Evolutionary conservation across 805 yeast species (phyloP), one percentile per base, ranked within the genome.

Genomic region (Candida chilensis): DNA sequence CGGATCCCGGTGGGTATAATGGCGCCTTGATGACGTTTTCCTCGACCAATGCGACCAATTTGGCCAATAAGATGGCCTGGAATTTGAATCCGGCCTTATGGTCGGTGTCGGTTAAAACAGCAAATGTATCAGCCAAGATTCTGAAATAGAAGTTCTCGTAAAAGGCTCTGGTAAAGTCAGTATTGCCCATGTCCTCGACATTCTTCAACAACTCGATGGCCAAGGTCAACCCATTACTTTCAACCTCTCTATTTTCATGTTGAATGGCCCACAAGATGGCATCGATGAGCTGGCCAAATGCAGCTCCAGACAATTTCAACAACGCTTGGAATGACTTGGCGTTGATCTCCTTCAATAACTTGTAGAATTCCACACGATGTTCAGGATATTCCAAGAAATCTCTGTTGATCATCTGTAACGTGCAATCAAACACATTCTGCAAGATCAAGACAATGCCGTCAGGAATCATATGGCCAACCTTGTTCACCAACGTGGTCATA

Each of bases 241-340:
- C 98, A 33, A 92, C 96, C 33, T 90, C 97, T 54, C 97, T 77
- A 57, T 92, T 88, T 48, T 88, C 92, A 55, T 92, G 99, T 58
- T 92, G 90, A 55, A 92, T 84, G 0, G 97, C 96, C 99, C 99
- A 92, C 47, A 92, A 66, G 27, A 95, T 88, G 3, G 97, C 94
- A 57, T 87, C 90, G 36, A 92, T 77, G 34, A 92, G 80, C 35
- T 86, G 71, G 49, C 83, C 87, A 70, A 92, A 90, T 16, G 95
- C 94, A 38, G 77, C 87, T 3, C 94, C 90, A 7, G 96, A 94
- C 39, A 92, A 70, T 53, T 86, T 83, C 36, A 86, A 65, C 41
- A 92, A 67, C 1, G 96, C 95, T 35, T 74, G 71, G 67, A 92
- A 92, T 12, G 92, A 78, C 48, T 82, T 80, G 42, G 77, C 57